Conservation (phyloP, 2,329 filamentous ascomycete species). For the Paramyrothecium roridum region DNA sequence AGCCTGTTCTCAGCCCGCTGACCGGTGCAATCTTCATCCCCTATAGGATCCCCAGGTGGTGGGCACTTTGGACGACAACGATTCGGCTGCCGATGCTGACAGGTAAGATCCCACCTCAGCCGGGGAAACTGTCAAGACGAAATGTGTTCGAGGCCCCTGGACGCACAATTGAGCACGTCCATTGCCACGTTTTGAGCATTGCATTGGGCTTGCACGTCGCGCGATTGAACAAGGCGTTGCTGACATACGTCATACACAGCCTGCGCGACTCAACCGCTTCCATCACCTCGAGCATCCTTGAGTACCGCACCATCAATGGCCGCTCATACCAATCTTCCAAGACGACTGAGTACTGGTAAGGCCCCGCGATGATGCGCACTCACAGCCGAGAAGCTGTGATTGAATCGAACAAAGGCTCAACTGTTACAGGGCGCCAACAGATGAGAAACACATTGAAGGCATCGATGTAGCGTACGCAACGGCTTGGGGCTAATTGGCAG, state of each 20-base stretch:
- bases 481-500: not conserved
- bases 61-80: slow-evolving; percentile 5
- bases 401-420: not conserved
- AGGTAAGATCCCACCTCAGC: slow-evolving; percentile 3
- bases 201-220: too few relatives aligned
- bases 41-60: slow-evolving; percentile 10
- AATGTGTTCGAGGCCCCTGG: too few relatives aligned
- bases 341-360: slow-evolving; percentile 23
- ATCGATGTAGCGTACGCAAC: slow-evolving; percentile 9
- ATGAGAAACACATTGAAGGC: slow-evolving; percentile 10
- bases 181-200: not conserved
- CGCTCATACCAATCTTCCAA: slow-evolving; percentile 18
- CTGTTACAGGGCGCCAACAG: slow-evolving; percentile 11
- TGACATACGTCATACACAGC: not conserved
- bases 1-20: not conserved
- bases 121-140: too few relatives aligned
- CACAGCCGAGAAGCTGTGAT: slow-evolving; percentile 15
- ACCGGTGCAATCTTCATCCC: not conserved
- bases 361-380: too few relatives aligned
- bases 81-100: not conserved
- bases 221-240: not conserved
- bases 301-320: slow-evolving; percentile 23
- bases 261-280: slow-evolving; percentile 9
- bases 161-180: too few relatives aligned
- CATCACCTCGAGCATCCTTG: slow-evolving; percentile 14